Evolutionary conservation across 345 rosid genomes (phyloP).

Genomic region (Syzygium aromaticum): DNA sequence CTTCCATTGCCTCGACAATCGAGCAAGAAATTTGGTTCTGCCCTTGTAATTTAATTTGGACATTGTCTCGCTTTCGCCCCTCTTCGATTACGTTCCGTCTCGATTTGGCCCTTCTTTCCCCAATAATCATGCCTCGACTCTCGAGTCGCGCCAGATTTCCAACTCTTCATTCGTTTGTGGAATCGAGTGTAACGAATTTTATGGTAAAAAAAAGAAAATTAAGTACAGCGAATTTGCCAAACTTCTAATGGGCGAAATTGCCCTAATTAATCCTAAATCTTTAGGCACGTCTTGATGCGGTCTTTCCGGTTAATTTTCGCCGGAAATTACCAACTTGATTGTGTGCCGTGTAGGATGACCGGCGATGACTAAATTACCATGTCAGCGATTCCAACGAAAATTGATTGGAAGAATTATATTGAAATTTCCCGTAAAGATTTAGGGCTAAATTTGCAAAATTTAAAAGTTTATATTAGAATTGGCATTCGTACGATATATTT

Average conservation of each 20-base stretch:
- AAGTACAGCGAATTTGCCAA: neutral
- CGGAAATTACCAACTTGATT: rapidly evolving
- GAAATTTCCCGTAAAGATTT: neutral
- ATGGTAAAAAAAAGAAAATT: neutral
- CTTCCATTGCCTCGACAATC: neutral
- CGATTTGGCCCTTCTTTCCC: neutral
- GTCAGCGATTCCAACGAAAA: neutral
- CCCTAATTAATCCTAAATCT: neutral
- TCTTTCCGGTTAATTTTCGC: rapidly evolving
- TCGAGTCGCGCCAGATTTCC: neutral
- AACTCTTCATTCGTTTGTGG: neutral
- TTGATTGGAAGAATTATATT: rapidly evolving
- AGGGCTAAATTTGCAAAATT: neutral
- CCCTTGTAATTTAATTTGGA: neutral
- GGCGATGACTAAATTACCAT: neutral
- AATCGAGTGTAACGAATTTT: neutral
- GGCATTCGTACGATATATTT: neutral
- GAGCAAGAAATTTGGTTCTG: neutral
- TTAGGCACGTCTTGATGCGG: neutral
- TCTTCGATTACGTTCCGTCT: neutral
- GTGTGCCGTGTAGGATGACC: rapidly evolving
- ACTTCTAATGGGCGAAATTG: neutral
- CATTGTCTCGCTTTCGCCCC: neutral
- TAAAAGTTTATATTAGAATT: neutral
- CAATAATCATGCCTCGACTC: neutral